Evolutionary conservation across 148 eudicot species (phyloP), one percentile per base, ranked within the genome.

Genomic region (Silene uniflora): DNA sequence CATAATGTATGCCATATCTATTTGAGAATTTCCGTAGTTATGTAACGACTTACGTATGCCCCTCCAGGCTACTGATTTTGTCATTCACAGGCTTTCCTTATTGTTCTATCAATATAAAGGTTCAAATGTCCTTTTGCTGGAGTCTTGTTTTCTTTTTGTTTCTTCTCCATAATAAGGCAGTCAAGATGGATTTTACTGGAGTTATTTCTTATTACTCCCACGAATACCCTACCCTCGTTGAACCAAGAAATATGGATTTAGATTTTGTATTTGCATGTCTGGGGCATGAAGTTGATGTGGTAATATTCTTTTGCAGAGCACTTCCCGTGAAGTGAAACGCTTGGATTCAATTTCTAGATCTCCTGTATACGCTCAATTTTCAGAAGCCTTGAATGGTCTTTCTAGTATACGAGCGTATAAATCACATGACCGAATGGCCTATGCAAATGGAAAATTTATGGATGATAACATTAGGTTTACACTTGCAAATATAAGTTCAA

Each of bases 311-410:
- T 81, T 78, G 74, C 84, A 91, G 96, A 91, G 92, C 85, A 91
- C 92, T 61, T 85, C 92, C 35, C 91, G 96, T 71, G 96, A 91
- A 80, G 88, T 91, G 77, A 91, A 91, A 73, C 96, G 96, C 35
- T 80, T 91, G 69, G 96, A 91, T 82, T 91, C 96, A 42, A 72
- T 91, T 25, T 74, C 81, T 66, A 80, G 96, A 71, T 91, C 96
- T 74, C 96, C 96, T 21, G 89, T 91, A 46, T 91, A 91, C 73
- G 96, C 96, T 4, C 96, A 91, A 74, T 91, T 91, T 42, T 88
- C 88, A 62, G 96, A 91, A 83, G 84, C 92, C 56, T 80, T 91
- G 32, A 91, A 91, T 67, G 96, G 96, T 23, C 75, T 91, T 9
- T 71, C 96, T 66, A 83, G 84, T 60, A 88, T 91, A 69, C 91